Evolutionary conservation across 1,284 basidiomycete genomes (phyloP), one percentile per base, ranked within the genome.

Genomic region (Moesziomyces sp.): DNA sequence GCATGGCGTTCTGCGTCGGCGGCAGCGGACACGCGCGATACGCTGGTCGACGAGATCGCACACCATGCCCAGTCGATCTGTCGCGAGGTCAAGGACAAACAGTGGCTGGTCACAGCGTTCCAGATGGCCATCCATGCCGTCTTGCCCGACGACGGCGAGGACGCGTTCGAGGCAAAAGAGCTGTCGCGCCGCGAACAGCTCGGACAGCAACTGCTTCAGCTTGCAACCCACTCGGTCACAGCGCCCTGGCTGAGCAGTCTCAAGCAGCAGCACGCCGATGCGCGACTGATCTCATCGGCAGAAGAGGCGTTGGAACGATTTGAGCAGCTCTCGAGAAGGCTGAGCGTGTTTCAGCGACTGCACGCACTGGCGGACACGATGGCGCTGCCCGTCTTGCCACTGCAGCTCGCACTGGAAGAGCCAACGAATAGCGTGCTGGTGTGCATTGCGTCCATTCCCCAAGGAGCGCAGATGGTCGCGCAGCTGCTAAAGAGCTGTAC

Each of bases 101-200:
- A 10, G 13, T 74, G 71, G 71, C 54, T 74, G 0, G n/a, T 69
- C 8, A 46, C 53, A 3, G 71, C 71, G 0, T 74, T 74, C 16
- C 65, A 62, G 11, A 28, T 74, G 23, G 71, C 50, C 0, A 56
- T 69, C 30, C 19, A 50, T 16, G 71, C 65, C 21, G 62, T 74
- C 3, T 54, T 74, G 38, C 56, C 51, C n/a, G 34, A 50, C 40
- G 14, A n/a, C 3, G 4, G 14, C 5, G 7, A 42, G 0, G 35
- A 3, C 2, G 42, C 23, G 34, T 13, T 26, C 21, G 11, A 1
- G 52, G 43, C 3, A 44, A 63, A 44, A 10, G 43, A 6, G 35
- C 30, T 30, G 5, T 30, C 24, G 9, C 46, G 52, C 4, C 16
- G 56, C 13, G 61, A 61, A 16, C 61, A 65, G 46, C 49, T 74